Percentiles rank a stretch among this genome's conserved stretches.
Evolutionary conservation across 306 rosid species (phyloP).

Genomic region (Vicia sativa): DNA sequence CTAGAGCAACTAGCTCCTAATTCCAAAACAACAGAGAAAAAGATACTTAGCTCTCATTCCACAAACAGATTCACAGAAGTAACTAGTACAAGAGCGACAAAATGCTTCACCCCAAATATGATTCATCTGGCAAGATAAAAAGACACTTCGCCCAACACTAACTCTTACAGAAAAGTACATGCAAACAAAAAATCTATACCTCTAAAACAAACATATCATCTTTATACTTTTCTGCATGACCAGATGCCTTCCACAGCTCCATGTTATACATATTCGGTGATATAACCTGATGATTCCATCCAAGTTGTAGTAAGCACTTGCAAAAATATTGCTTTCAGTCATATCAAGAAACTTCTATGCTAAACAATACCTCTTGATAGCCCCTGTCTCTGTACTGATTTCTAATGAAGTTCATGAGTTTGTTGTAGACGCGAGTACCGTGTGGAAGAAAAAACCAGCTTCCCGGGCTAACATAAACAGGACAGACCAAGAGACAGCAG

Average conservation of each 20-base stretch:
- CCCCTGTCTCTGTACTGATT: slow-evolving; percentile 83
- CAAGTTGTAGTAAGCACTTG: slow-evolving; percentile 22
- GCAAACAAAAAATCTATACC: slow-evolving; percentile 48
- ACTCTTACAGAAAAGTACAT: slow-evolving; percentile 7
- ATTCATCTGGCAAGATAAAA: slow-evolving; percentile 11
- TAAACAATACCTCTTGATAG: slow-evolving; percentile 77
- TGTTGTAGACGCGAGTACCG: slow-evolving; percentile 84
- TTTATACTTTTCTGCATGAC: slow-evolving; percentile 91
- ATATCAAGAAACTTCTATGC: slow-evolving; percentile 33
- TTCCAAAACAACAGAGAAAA: not conserved
- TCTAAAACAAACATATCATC: slow-evolving; percentile 93
- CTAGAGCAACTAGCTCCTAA: slow-evolving; percentile 3
- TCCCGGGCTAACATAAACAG: slow-evolving; percentile 75
- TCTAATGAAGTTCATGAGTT: slow-evolving; percentile 71
- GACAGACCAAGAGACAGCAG: slow-evolving; percentile 26
- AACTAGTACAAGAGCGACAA: not conserved
- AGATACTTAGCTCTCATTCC: not conserved
- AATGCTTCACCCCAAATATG: slow-evolving; percentile 10
- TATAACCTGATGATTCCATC: slow-evolving; percentile 67
- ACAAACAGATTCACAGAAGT: not conserved
- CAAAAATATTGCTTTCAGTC: slow-evolving; percentile 1
- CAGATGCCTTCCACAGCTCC: slow-evolving; percentile 96
- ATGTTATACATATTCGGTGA: slow-evolving; percentile 93
- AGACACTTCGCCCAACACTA: not conserved
- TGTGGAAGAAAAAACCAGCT: slow-evolving; percentile 98